Evolutionary conservation across 805 yeast genomes (phyloP).

Genomic region (baker's yeast (Saccharomyces cerevisiae)): DNA sequence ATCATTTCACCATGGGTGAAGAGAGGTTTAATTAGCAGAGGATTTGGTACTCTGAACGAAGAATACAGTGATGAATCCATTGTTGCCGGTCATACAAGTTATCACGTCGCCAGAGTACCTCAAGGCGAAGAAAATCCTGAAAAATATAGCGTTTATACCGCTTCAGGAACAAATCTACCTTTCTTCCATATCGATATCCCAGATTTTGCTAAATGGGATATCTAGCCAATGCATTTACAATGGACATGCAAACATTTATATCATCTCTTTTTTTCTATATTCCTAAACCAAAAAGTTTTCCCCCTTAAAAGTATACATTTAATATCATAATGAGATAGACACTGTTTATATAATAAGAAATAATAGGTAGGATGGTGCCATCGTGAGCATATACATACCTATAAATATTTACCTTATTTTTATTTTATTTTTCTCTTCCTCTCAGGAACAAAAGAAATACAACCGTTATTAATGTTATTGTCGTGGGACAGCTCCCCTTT

Average conservation of each 20-base stretch:
- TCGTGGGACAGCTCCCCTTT: background rate
- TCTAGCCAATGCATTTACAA: slow-evolving; percentile 4
- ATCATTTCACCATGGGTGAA: slow-evolving; percentile 81
- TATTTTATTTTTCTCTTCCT: background rate
- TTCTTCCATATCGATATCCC: slow-evolving; percentile 33
- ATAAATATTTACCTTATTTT: background rate
- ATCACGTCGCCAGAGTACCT: slow-evolving; percentile 23
- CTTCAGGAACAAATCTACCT: slow-evolving; percentile 29
- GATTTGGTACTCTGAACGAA: slow-evolving; percentile 58
- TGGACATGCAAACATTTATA: too few relatives aligned
- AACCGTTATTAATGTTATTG: background rate
- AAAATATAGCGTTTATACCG: slow-evolving; percentile 16
- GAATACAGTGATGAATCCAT: slow-evolving; percentile 29
- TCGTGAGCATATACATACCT: background rate
- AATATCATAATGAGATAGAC: background rate
- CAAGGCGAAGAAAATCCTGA: slow-evolving; percentile 7
- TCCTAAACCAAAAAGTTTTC: background rate
- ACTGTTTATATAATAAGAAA: background rate
- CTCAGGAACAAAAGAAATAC: background rate
- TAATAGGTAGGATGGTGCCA: background rate
- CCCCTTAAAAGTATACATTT: background rate
- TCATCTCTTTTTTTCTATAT: background rate
- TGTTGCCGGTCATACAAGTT: slow-evolving; percentile 27
- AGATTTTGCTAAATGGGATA: slow-evolving; percentile 28
- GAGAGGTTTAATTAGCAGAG: slow-evolving; percentile 63